A percentile compares a stretch with the other conserved stretches of the same genome.
Evolutionary conservation across 202 grass and related monocot genomes (phyloP).

Genomic region (Carex arenaria): DNA sequence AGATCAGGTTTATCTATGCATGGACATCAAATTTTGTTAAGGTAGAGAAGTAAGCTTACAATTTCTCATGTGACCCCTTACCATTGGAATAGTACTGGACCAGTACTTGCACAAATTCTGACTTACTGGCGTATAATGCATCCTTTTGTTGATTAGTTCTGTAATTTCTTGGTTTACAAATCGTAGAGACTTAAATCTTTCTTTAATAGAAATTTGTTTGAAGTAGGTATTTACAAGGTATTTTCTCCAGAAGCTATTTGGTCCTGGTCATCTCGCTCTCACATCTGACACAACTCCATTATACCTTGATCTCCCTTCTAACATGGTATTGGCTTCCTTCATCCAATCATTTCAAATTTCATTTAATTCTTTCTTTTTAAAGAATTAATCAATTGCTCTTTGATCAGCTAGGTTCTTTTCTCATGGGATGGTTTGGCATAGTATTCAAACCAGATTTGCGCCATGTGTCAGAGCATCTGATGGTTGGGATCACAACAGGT

Average conservation of each 20-base stretch:
- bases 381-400: background rate
- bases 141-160: background rate
- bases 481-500: constrained; percentile 66
- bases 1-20: background rate
- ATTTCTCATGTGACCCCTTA: background rate
- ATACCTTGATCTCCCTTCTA: constrained; percentile 91
- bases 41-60: background rate
- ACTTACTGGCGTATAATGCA: background rate
- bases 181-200: background rate
- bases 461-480: constrained; percentile 71
- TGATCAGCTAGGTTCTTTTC: constrained; percentile 83
- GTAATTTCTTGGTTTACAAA: background rate
- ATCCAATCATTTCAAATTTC: background rate
- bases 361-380: background rate
- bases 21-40: background rate
- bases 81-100: background rate
- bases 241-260: constrained; percentile 83
- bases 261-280: constrained; percentile 55
- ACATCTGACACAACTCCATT: constrained; percentile 66
- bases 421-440: constrained; percentile 96
- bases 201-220: constrained; percentile 3
- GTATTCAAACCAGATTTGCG: constrained; percentile 85
- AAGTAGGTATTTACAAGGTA: constrained; percentile 89
- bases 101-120: constrained; percentile 5
- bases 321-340: constrained; percentile 50